phyloP scores from a whole-genome alignment of 805 yeast species.

The Candida odintsovae region DNA sequence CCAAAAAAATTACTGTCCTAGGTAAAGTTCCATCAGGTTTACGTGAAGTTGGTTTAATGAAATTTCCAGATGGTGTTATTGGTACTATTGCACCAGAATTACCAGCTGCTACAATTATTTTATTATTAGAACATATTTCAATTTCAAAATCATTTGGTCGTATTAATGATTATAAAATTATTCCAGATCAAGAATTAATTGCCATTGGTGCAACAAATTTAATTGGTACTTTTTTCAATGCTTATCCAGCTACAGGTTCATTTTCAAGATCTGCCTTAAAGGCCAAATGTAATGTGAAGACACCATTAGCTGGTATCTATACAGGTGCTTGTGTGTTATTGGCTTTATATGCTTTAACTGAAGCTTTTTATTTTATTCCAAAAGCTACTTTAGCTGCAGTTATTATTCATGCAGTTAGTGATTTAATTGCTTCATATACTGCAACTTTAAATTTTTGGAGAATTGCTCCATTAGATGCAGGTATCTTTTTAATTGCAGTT shows the following conservation, averaged over 20 bases:
- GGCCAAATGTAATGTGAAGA: conserved; percentile 91
- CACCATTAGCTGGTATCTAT: conserved; percentile 88
- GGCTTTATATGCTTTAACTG: conserved; percentile 80
- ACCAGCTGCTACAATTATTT: conserved; percentile 79
- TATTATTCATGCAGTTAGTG: conserved; percentile 90
- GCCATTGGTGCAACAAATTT: conserved; percentile 92
- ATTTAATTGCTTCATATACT: conserved; percentile 65
- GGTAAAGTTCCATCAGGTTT: conserved; percentile 84
- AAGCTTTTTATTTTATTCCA: conserved; percentile 83
- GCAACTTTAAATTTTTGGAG: conserved; percentile 67
- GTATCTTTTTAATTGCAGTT: conserved; percentile 21
- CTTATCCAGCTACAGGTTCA: conserved; percentile 95
- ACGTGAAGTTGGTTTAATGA: conserved; percentile 67
- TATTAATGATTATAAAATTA: conserved; percentile 81
- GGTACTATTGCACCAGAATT: conserved; percentile 64
- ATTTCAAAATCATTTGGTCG: conserved; percentile 92
- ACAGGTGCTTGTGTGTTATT: conserved; percentile 85
- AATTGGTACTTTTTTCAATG: conserved; percentile 86
- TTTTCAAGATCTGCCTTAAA: conserved; percentile 92
- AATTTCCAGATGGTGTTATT: conserved; percentile 53
- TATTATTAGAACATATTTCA: conserved; percentile 87
- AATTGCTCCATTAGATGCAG: conserved; percentile 45
- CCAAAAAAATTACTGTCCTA: conserved; percentile 46
- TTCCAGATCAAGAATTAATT: conserved; percentile 89
- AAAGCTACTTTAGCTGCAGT: conserved; percentile 83